Conservation (phyloP, 2,329 filamentous ascomycete species). For the Sporothrix schenckii region DNA sequence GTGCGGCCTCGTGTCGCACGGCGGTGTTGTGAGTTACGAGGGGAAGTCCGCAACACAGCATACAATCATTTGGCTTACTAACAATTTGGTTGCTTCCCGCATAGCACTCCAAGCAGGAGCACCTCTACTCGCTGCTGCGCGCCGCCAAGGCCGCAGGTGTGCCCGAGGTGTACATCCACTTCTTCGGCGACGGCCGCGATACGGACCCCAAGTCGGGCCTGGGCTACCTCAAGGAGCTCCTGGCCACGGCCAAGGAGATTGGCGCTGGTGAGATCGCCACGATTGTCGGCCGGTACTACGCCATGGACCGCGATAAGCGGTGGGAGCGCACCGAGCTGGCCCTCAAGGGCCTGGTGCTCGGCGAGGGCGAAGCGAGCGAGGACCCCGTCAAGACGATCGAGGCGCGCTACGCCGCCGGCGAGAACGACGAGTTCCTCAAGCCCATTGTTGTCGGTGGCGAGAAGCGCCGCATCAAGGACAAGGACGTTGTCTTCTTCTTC, state of each 20-base stretch:
- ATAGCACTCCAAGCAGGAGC: constrained; percentile 89
- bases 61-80: not conserved
- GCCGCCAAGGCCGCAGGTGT: constrained; percentile 87
- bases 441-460: constrained; percentile 92
- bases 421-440: constrained; percentile 97
- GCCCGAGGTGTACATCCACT: constrained; percentile 95
- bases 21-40: constrained; percentile 68
- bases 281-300: constrained; percentile 93
- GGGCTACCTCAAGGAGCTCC: constrained; percentile 82
- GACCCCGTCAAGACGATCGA: constrained; percentile 87
- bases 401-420: constrained; percentile 81
- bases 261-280: constrained; percentile 87
- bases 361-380: constrained; percentile 81
- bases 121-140: constrained; percentile 83
- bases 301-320: constrained; percentile 99
- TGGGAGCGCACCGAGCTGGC: constrained; percentile 94
- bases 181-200: constrained; percentile 97
- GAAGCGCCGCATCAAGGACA: constrained; percentile 83
- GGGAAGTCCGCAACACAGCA: not conserved
- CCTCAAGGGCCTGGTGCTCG: constrained; percentile 80
- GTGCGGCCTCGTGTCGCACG: constrained; percentile 88
- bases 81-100: constrained; percentile 8
- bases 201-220: constrained; percentile 94
- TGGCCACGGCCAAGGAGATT: constrained; percentile 79
- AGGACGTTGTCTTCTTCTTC: constrained; percentile 98